Base-by-base conservation (phyloP, 1,284 basidiomycete species). In the Ustilago tritici region DNA sequence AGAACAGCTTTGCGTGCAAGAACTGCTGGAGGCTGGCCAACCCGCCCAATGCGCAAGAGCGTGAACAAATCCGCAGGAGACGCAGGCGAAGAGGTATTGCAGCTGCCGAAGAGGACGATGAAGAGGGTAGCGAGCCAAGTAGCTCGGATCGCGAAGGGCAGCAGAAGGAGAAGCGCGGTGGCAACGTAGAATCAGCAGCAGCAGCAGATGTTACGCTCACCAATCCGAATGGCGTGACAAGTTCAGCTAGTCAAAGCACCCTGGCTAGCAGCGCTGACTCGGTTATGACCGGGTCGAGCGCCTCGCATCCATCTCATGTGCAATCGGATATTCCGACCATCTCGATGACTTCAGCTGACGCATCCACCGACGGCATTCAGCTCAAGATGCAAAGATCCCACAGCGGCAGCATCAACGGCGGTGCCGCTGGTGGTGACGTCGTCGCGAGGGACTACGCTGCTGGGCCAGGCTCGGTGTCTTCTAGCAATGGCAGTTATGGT, bases 1-100 rank as follows among this genome's bases (percentile, higher is more conserved):
- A 96, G 78, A 97, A 98, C 82, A 92, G 92, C 87, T 95, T 97
- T 71, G 93, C 94, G 0, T 98, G 95, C 86, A 90, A 93, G 79
- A 90, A 92, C 65, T 98, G 95, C 87, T 98, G 95, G 95, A 93
- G 94, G 87, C 90, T 92, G 54, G 91, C 90, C 50, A 91, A 93
- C 80, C 92, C 92, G 17, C 78, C 76, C 7, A 70, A 70, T 14
- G 70, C 71, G 8, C 72, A 70, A 43, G 80, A 81, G 46, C 50
- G 73, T 17, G 74, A 78, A 56, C 65, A 81, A 85, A 88, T 72
- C 84, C 86, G 78, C 86, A 62, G 85, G 70, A 35, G 86, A 84
- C 10, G 87, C 83, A 15, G 86, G 81, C 41, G 85, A 82, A 34
- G 84, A 70, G 77, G 82, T 47, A 67, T 64, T 14, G 61, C 61